Percentiles rank a stretch among this genome's conserved stretches.
Conservation (phyloP, 2,329 filamentous ascomycete genomes). For the Microdochium bolleyi region DNA sequence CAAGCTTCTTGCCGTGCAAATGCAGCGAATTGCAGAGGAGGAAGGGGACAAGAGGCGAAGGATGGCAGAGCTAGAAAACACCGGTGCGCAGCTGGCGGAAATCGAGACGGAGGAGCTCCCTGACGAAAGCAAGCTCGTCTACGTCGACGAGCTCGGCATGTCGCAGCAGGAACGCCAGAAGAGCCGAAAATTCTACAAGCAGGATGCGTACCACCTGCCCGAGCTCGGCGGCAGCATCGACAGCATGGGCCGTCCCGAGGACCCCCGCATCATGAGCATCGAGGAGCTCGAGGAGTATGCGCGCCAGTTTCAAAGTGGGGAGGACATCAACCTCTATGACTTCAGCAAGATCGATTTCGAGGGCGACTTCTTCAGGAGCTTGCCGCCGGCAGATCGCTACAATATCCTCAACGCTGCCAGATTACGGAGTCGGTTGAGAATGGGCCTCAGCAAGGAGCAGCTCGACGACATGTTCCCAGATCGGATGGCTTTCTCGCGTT, state of each 20-base stretch:
- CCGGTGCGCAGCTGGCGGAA: constrained; percentile 17
- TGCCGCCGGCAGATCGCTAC: constrained; percentile 86
- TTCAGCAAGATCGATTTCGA: constrained; percentile 99
- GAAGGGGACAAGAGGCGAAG: constrained; percentile 60
- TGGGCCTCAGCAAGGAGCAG: constrained; percentile 96
- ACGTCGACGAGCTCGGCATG: constrained; percentile 86
- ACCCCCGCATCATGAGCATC: constrained; percentile 92
- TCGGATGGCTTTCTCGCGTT: constrained; percentile 91
- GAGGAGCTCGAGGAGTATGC: constrained; percentile 94
- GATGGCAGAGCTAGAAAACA: constrained; percentile 34
- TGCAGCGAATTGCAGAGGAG: constrained; percentile 84
- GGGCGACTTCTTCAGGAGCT: constrained; percentile 85
- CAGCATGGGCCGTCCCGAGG: constrained; percentile 82
- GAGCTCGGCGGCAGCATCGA: constrained; percentile 73
- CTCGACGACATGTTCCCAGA: constrained; percentile 95
- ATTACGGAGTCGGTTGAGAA: constrained; percentile 77
- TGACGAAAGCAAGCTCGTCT: constrained; percentile 63
- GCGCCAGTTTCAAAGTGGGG: constrained; percentile 80
- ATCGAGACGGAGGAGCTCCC: constrained; percentile 60
- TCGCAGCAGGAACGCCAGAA: constrained; percentile 65
- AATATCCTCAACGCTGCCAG: constrained; percentile 95
- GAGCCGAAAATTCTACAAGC: constrained; percentile 75
- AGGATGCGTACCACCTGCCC: constrained; percentile 91
- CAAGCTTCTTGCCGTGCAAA: constrained; percentile 86
- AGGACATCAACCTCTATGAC: constrained; percentile 88